A percentile compares a stretch with the other conserved stretches of the same genome.
phyloP scores from a whole-genome alignment of 768 basidiomycete species.

The Mrakia blollopis region DNA sequence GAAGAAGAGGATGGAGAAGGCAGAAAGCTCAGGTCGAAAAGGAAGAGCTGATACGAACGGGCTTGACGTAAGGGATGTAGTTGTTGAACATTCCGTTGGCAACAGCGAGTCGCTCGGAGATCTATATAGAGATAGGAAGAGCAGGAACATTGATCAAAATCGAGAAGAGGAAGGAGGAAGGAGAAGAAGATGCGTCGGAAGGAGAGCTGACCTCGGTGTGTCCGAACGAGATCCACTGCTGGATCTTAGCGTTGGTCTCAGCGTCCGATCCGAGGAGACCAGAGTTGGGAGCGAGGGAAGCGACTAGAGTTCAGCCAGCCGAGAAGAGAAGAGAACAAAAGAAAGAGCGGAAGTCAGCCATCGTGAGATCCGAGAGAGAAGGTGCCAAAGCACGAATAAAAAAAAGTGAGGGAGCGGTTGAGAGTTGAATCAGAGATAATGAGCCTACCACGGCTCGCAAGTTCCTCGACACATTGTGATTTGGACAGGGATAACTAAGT shows the following conservation, averaged over 20 bases:
- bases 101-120: slow-evolving; percentile 47
- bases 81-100: slow-evolving; percentile 49
- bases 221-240: slow-evolving; percentile 75
- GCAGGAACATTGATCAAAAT: slow-evolving; percentile 13
- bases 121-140: slow-evolving; percentile 31
- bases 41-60: slow-evolving; percentile 37
- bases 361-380: neutral
- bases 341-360: neutral
- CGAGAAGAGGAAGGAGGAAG: neutral
- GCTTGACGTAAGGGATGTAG: slow-evolving; percentile 68
- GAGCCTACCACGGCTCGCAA: slow-evolving; percentile 47
- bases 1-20: slow-evolving; percentile 37
- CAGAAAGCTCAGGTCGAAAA: neutral
- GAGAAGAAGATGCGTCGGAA: slow-evolving; percentile 51
- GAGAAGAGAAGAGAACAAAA: neutral
- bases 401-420: slow-evolving; percentile 22
- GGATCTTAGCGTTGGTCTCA: slow-evolving; percentile 68
- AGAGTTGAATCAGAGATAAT: slow-evolving; percentile 40
- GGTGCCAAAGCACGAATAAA: slow-evolving; percentile 23
- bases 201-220: slow-evolving; percentile 14
- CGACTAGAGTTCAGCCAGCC: slow-evolving; percentile 53
- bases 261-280: slow-evolving; percentile 63
- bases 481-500: slow-evolving; percentile 71
- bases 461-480: slow-evolving; percentile 55
- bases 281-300: slow-evolving; percentile 67